These are phyloP conservation scores for Globisporangium emineosum DNA, from an alignment of 352 stramenopile species.

Conservation along the genomic window DNA sequence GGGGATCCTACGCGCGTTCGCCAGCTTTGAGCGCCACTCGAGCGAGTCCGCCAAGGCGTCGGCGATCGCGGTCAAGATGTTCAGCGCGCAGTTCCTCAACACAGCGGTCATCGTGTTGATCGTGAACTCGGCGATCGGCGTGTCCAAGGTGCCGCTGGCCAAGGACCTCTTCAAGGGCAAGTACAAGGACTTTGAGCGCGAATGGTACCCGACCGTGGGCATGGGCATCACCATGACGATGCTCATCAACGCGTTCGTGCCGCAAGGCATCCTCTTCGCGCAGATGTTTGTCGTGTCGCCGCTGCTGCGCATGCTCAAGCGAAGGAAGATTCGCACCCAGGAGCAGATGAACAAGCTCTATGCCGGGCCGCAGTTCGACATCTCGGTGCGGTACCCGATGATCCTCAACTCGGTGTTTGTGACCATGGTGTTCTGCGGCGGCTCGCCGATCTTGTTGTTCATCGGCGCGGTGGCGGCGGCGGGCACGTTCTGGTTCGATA, in stretches of 20 bases:
- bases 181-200: conserved; percentile 78
- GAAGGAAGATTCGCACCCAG: conserved; percentile 56
- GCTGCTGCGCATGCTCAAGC: conserved; percentile 34
- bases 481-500: conserved; percentile 79
- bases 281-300: conserved; percentile 62
- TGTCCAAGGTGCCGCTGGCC: conserved; percentile 40
- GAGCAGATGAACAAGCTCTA: conserved; percentile 79
- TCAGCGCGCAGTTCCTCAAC: conserved; percentile 78
- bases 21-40: conserved; percentile 69
- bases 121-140: conserved; percentile 59
- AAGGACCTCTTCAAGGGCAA: conserved; percentile 72
- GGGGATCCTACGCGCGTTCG: conserved; percentile 59
- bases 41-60: conserved; percentile 80
- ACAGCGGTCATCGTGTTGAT: conserved; percentile 80
- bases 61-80: conserved; percentile 76
- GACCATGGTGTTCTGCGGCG: conserved; percentile 78
- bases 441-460: conserved; percentile 75
- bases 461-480: conserved; percentile 60
- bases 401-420: conserved; percentile 86
- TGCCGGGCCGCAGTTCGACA: conserved; percentile 65
- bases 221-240: conserved; percentile 87
- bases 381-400: conserved; percentile 78
- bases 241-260: conserved; percentile 77
- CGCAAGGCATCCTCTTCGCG: conserved; percentile 55
- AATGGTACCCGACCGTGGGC: conserved; percentile 86